phyloP scores from a whole-genome alignment of 345 rosid species.

The Psidium guajava region DNA sequence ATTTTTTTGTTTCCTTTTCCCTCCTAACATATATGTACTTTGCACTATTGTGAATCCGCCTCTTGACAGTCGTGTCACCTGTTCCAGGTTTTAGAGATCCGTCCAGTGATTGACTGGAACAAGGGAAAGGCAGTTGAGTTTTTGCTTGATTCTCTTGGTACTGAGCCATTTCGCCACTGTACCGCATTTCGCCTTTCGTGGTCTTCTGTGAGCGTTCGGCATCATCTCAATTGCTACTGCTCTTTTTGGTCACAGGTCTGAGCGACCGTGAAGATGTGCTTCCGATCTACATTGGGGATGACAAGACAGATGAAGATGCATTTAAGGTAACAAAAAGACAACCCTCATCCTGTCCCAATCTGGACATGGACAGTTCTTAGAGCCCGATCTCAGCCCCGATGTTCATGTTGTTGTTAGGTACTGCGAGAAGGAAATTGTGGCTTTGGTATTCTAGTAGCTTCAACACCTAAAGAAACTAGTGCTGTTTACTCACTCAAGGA shows the following conservation, averaged over 20 bases:
- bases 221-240: background rate
- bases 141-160: constrained; percentile 87
- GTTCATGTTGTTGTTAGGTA: constrained; percentile 22
- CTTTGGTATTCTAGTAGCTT: constrained; percentile 76
- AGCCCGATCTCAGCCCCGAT: background rate
- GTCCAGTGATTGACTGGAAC: constrained; percentile 90
- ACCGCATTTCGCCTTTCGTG: background rate
- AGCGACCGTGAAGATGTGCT: constrained; percentile 55
- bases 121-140: constrained; percentile 96
- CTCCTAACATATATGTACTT: background rate
- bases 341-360: background rate
- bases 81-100: constrained; percentile 86
- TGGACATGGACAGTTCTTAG: background rate
- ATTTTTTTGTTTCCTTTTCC: background rate
- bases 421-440: constrained; percentile 49
- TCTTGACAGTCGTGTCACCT: background rate
- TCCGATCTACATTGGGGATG: constrained; percentile 87
- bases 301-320: constrained; percentile 85
- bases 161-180: background rate
- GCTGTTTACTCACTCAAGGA: constrained; percentile 75
- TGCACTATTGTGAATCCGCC: background rate
- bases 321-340: constrained; percentile 41
- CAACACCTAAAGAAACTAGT: constrained; percentile 64
- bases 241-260: constrained; percentile 35
- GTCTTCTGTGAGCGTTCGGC: background rate